Evolutionary conservation across 208 protist species (phyloP), one percentile per base, ranked within the genome.

Genomic region (Leishmania tarentolae): DNA sequence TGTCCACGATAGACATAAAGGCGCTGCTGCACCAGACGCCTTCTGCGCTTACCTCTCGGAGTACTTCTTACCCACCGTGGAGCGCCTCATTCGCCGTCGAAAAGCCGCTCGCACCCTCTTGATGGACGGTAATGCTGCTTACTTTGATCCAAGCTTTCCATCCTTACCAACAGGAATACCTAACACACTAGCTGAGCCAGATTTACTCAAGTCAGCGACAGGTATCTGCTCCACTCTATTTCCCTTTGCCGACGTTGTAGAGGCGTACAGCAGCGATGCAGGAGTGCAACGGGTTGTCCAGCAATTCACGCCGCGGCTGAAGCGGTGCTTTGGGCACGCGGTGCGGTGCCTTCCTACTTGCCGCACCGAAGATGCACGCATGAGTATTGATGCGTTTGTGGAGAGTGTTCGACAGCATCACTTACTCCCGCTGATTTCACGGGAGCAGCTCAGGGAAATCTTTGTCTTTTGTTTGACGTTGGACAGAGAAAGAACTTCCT

Each of bases 381-480:
- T 95, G 88, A 86, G 80, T 70, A 35, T 92, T 2, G 84, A 88
- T 50, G 82, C 78, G 5, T 92, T 93, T 78, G 57, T 86, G 28
- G 87, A 91, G 46, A 53, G 86, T 44, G 83, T 76, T 53, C 87
- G 86, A 15, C 70, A 73, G 13, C 81, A 90, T 74, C 57, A 88
- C 19, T 75, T 93, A 65, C 81, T 95, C 31, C 85, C 92, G 28
- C 84, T 93, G 21, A 83, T 95, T 59, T 80, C 76, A 13, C 91
- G 86, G 78, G 31, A 69, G 44, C 75, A 87, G 40, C 44, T 95
- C 40, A 73, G 84, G 47, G 69, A 83, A 2, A 87, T 95, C 47
- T 95, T 95, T 81, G 47, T 83, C 65, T 80, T 75, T 42, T 91
- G 87, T 66, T 75, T 79, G 24, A 74, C 73, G 2, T 9, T 75